Percentiles rank a stretch among this genome's conserved stretches.
Evolutionary conservation across 2,329 filamentous ascomycete genomes (phyloP).

Genomic region (Diaporthe citri): DNA sequence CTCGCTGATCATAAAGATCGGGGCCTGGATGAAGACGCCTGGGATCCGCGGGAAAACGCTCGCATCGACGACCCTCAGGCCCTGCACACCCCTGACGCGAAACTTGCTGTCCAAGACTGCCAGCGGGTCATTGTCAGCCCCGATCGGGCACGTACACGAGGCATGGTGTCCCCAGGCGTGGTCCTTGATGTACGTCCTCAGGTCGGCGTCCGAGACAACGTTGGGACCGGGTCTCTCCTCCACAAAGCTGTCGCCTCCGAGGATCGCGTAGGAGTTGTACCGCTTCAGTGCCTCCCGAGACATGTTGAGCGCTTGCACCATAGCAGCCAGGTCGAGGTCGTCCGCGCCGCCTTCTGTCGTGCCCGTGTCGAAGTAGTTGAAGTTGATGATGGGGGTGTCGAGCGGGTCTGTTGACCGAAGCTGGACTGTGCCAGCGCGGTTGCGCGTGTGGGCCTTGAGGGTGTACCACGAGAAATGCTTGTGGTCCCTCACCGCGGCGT

Average conservation of each 20-base stretch:
- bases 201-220: slow-evolving; percentile 16
- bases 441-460: slow-evolving; percentile 74
- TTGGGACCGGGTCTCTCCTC: slow-evolving; percentile 18
- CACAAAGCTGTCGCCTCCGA: slow-evolving; percentile 22
- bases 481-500: slow-evolving; percentile 48
- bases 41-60: slow-evolving; percentile 61
- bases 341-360: slow-evolving; percentile 48
- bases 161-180: slow-evolving; percentile 32
- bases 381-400: slow-evolving; percentile 72
- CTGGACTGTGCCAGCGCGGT: slow-evolving; percentile 71
- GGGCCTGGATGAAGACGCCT: slow-evolving; percentile 58
- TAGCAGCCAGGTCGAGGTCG: slow-evolving; percentile 58
- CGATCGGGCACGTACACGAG: slow-evolving; percentile 33
- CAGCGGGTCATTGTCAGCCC: slow-evolving; percentile 15
- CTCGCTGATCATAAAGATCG: slow-evolving; percentile 51
- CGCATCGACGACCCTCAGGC: slow-evolving; percentile 69
- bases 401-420: slow-evolving; percentile 73
- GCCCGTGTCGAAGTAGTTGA: slow-evolving; percentile 68
- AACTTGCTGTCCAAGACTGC: slow-evolving; percentile 65
- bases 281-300: slow-evolving; percentile 68
- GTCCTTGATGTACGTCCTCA: slow-evolving; percentile 11
- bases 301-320: slow-evolving; percentile 63
- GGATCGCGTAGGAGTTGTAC: slow-evolving; percentile 52
- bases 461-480: slow-evolving; percentile 61
- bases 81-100: slow-evolving; percentile 63